Evolutionary conservation across 1,139 yeast genomes (phyloP), one percentile per base, ranked within the genome.

Genomic region (Magnusiomyces tetraspermus): DNA sequence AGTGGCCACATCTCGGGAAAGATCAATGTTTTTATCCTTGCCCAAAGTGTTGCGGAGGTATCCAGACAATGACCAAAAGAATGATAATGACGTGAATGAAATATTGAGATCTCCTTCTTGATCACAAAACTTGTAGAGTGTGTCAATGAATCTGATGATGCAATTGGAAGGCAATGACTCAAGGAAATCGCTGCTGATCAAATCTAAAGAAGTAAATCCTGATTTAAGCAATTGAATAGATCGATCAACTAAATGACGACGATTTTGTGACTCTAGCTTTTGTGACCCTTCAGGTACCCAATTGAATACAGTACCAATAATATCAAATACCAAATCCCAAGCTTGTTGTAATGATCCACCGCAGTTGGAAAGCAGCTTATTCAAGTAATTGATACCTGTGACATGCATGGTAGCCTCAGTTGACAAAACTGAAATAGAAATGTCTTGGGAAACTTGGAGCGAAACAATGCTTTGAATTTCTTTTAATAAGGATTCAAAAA

Each of bases 1-100:
- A 2, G 53, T 47, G 2, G 31, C 41, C 17, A 54, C 45, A 19
- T 53, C 56, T 45, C 21, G 24, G 22, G 49, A 48, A 40, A 51
- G 38, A 23, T 54, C 55, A 2, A 19, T n/a, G 3, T 11, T 22
- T 10, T 47, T 30, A 3, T 33, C 31, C 2, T 40, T 48, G 15
- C 51, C 49, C 13, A 54, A 38, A 41, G 43, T 37, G 23, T 66
- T 65, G 54, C 76, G 79, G 48, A 86, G 70, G 53, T 83, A 80
- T 63, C 90, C 97, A 59, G 96, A 85, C 8, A 90, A 79, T 36
- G 85, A 68, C 97, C 97, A 92, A 63, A 88, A 90, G 61, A 88
- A 86, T 61, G 96, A 86, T 8, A 89, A 85, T 0, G 96, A 82
- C 51, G 95, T 86, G 64, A 90, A 89, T 0, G 96, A 86, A 37